These are phyloP conservation scores for Colletotrichum sp. DNA, from an alignment of 2,329 filamentous ascomycete species.

Conservation along the genomic window DNA sequence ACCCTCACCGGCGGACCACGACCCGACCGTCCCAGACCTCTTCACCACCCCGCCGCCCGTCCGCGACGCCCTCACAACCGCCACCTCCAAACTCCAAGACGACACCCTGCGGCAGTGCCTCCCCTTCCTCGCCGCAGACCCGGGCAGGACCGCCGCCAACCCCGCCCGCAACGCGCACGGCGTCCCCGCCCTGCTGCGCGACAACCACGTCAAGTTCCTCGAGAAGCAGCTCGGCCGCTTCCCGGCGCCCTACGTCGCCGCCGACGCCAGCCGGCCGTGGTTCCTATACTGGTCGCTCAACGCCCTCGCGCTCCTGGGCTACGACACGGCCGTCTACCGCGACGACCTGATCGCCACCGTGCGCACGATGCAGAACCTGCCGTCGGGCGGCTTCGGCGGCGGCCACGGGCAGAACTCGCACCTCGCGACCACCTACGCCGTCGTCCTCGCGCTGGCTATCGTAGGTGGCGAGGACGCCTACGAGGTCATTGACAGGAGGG, in stretches of 20 bases:
- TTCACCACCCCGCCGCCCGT: constrained; percentile 66
- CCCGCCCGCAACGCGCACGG: constrained; percentile 70
- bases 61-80: constrained; percentile 68
- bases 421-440: constrained; percentile 86
- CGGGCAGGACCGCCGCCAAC: neutral
- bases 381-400: constrained; percentile 85
- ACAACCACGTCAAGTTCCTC: constrained; percentile 66
- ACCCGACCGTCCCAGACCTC: constrained; percentile 52
- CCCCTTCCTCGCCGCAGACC: constrained; percentile 63
- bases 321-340: constrained; percentile 72
- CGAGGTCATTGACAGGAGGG: constrained; percentile 76
- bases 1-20: neutral
- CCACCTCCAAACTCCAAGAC: constrained; percentile 77
- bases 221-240: constrained; percentile 62
- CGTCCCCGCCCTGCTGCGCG: constrained; percentile 74
- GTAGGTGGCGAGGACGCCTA: constrained; percentile 78
- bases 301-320: constrained; percentile 75
- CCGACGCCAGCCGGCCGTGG: constrained; percentile 92
- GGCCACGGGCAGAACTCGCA: constrained; percentile 92
- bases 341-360: constrained; percentile 76
- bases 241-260: constrained; percentile 70
- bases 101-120: constrained; percentile 71
- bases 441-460: constrained; percentile 76
- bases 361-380: constrained; percentile 76
- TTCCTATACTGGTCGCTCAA: constrained; percentile 91